Base-by-base conservation (phyloP, 805 yeast genomes). In the Ascoidea asiatica region DNA sequence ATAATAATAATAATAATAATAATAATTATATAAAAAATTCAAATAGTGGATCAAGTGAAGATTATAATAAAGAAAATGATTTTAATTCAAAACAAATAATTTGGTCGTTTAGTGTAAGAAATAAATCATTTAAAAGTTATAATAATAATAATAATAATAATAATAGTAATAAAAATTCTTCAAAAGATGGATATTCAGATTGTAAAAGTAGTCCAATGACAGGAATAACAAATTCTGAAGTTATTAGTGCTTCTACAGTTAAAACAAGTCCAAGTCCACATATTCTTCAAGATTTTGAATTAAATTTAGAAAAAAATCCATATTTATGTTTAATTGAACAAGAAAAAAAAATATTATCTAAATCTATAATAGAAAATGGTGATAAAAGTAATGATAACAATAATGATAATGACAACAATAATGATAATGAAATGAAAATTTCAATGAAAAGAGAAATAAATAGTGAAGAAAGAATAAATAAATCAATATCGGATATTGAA, bases 171-270 rank as follows among this genome's bases (percentile, higher is more conserved):
- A n/a, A n/a, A n/a, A n/a, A n/a, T n/a, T n/a, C n/a, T n/a, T n/a
- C n/a, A n/a, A n/a, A n/a, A n/a, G n/a, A n/a, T n/a, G n/a, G n/a
- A n/a, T n/a, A n/a, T n/a, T n/a, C n/a, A n/a, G n/a, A n/a, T n/a
- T n/a, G n/a, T n/a, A 8, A 46, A 38, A 41, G 41, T 18, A 43
- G 49, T 17, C 49, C 46, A 5, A 33, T 43, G n/a, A 40, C 49
- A 8, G 49, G 40, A 2, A 18, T 40, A 39, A 38, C 13, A n/a
- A 46, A 46, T 35, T 37, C 40, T 21, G 39, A 40, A 20, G 37
- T 33, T 11, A 38, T 38, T 6, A 43, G 46, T 18, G 43, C 49
- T 4, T 21, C 33, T 7, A 47, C 49, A 5, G 44, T 41, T 22
- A 43, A 35, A 5, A 47, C 49, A 8, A 37, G 47, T 11, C 49